Percentiles rank a stretch among this genome's conserved stretches.
These are phyloP conservation scores for Botryotinia calthae DNA, from an alignment of 2,329 filamentous ascomycete species.

Conservation along the genomic window DNA sequence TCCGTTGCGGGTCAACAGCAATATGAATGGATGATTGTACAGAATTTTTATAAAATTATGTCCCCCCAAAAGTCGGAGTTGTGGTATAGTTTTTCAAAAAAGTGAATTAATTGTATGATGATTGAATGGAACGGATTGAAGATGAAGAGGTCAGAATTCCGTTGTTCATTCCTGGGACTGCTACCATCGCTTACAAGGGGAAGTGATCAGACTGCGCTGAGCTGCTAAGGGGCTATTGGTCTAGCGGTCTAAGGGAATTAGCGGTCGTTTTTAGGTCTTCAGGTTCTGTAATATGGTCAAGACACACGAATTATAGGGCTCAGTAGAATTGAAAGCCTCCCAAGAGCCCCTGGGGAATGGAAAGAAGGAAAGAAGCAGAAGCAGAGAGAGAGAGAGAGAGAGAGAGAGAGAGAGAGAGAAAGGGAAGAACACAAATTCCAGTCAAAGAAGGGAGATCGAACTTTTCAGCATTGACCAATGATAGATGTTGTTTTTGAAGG, in stretches of 20 bases:
- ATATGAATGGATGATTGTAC: constrained; percentile 6
- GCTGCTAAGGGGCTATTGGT: constrained; percentile 8
- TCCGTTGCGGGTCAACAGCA: constrained; percentile 16
- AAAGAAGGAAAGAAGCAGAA: too few relatives aligned
- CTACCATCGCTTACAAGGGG: constrained; percentile 11
- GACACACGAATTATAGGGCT: not conserved
- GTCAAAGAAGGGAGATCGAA: not conserved
- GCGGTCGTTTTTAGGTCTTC: not conserved
- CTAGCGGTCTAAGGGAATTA: not conserved
- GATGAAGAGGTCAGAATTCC: constrained; percentile 18
- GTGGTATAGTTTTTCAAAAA: not conserved
- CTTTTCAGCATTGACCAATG: not conserved
- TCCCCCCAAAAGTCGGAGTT: not conserved
- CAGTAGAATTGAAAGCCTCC: not conserved
- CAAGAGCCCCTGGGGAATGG: not conserved
- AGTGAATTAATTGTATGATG: constrained; percentile 9
- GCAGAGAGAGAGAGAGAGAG: not conserved
- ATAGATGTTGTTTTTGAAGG: not conserved
- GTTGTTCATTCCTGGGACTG: constrained; percentile 5
- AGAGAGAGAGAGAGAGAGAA: not conserved
- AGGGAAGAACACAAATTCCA: not conserved
- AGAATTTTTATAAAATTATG: not conserved
- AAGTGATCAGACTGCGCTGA: constrained; percentile 10
- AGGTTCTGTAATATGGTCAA: not conserved
- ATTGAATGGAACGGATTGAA: not conserved